Base-by-base conservation (phyloP, 2,329 filamentous ascomycete species). In the Fusarium pseudonygamai region DNA sequence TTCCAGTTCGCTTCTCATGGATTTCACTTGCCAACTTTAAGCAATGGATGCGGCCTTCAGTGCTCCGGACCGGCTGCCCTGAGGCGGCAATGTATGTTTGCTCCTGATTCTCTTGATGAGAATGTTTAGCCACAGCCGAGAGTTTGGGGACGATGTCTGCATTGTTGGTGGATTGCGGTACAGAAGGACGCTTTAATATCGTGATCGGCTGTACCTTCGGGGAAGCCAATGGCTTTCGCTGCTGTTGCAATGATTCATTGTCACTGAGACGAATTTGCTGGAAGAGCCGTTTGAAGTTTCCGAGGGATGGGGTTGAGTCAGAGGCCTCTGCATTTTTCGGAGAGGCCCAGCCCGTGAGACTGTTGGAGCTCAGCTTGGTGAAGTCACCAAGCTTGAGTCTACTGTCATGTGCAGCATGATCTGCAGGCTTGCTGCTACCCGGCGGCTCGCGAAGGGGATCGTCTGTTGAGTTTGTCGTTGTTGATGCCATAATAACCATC, bases 11-110 rank as follows among this genome's bases (percentile, higher is more conserved):
- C 80, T 92, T 89, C 84, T 95, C 94, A 86, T 97, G 95, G 42
- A 97, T 94, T 78, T 94, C 91, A n/a, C 95, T 97, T 12, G 96
- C 95, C 82, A 93, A 90, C 57, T 91, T 89, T 18, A 95, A 95
- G 6, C 95, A 98, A 80, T 97, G 93, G n/a, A 97, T 88, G 30
- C 95, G 91, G 22, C 94, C 95, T 81, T 97, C 94, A 22, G 97
- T 84, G 79, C 93, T 95, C 59, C 95, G 90, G 78, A 97, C 95
- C 76, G 93, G 93, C 72, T 95, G 88, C 73, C 95, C 87, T 10
- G 95, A 97, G 7, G 95, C 95, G 18, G 95, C 95, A 75, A 98
- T 96, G 80, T 96, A 97, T 30, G 95, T 95, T 78, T 95, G 88
- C 82, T 95, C 93, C 79, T 94, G 92, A 75, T 96, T 95, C 81